Percentiles rank a stretch among this genome's conserved stretches.
Conservation (phyloP, 2,329 filamentous ascomycete genomes). For the Lecanicillium sp. region DNA sequence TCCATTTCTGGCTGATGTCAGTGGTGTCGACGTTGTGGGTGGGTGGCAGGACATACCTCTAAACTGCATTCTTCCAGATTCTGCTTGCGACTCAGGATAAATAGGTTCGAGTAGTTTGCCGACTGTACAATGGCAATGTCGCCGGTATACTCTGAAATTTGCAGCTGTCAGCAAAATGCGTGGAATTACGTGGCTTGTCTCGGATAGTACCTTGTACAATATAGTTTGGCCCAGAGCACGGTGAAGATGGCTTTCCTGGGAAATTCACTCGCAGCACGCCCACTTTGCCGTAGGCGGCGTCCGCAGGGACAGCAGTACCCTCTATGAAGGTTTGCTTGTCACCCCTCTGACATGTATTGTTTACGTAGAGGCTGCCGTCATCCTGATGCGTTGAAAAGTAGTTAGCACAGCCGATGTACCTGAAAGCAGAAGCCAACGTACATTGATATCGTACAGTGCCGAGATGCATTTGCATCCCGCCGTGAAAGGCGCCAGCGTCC, state of each 20-base stretch:
- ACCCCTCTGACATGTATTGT: conserved; percentile 21
- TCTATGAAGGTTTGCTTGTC: conserved; percentile 20
- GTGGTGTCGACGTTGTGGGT: background rate
- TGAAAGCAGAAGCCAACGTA: too few species aligned
- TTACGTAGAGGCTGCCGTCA: conserved; percentile 22
- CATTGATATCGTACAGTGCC: conserved; percentile 23
- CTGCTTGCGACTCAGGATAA: conserved; percentile 23
- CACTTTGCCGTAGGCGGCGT: conserved; percentile 18
- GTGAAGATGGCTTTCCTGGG: conserved; percentile 18
- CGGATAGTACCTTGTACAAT: conserved; percentile 23
- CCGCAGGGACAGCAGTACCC: conserved; percentile 19
- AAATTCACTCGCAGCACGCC: conserved; percentile 24
- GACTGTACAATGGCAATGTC: conserved; percentile 24
- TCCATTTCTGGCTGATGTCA: conserved; percentile 14
- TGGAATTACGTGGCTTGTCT: too few species aligned
- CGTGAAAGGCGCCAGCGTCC: conserved; percentile 22
- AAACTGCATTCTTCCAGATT: conserved; percentile 17
- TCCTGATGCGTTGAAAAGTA: conserved; percentile 12
- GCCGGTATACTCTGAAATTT: conserved; percentile 19
- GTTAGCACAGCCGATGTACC: too few species aligned
- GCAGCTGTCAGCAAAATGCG: too few species aligned
- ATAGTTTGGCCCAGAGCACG: conserved; percentile 24
- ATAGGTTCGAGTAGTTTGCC: conserved; percentile 24
- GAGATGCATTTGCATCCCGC: conserved; percentile 23
- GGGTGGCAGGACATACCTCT: conserved; percentile 15